Evolutionary conservation across 371 early-diverging fungal genomes (phyloP).

Genomic region (Syncephalastrum monosporum): DNA sequence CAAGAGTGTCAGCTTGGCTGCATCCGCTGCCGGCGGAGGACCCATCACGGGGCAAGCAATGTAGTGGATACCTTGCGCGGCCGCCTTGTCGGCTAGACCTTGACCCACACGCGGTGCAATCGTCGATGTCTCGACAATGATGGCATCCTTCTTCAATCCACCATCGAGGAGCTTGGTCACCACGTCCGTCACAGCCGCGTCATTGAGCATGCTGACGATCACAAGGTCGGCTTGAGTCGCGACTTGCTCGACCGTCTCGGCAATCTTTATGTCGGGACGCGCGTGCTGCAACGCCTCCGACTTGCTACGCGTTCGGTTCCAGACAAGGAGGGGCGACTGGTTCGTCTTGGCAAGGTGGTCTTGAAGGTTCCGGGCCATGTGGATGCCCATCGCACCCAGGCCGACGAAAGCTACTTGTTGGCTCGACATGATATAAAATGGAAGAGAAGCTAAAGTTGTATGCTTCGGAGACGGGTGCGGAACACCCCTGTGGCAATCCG

Average conservation of each 20-base stretch:
- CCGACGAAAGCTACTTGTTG: slow-evolving; percentile 52
- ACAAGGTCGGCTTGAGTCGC: slow-evolving; percentile 45
- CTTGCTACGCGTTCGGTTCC: slow-evolving; percentile 52
- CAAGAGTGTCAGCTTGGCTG: slow-evolving; percentile 29
- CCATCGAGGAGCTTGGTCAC: slow-evolving; percentile 12
- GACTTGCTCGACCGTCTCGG: slow-evolving; percentile 23
- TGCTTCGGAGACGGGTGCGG: too few species aligned
- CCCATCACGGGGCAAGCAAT: slow-evolving; percentile 46
- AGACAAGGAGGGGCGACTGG: slow-evolving; percentile 37
- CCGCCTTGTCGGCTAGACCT: slow-evolving; percentile 13
- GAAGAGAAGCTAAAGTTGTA: too few species aligned
- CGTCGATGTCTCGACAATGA: slow-evolving; percentile 46
- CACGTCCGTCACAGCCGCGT: slow-evolving; percentile 38
- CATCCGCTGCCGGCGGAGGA: slow-evolving; percentile 32
- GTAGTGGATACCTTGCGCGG: slow-evolving; percentile 15
- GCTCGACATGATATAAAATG: too few species aligned
- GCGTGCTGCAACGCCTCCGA: slow-evolving; percentile 25
- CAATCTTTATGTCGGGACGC: slow-evolving; percentile 26
- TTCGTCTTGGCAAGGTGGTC: slow-evolving; percentile 14
- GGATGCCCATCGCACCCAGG: slow-evolving; percentile 54
- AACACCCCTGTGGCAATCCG: too few species aligned
- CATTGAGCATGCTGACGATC: slow-evolving; percentile 51
- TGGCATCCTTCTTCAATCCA: slow-evolving; percentile 21
- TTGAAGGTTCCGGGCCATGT: slow-evolving; percentile 45
- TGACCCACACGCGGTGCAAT: slow-evolving; percentile 27